Evolutionary conservation across 2,329 filamentous ascomycete genomes (phyloP), one percentile per base, ranked within the genome.

Genomic region (Tolypocladium paradoxum): DNA sequence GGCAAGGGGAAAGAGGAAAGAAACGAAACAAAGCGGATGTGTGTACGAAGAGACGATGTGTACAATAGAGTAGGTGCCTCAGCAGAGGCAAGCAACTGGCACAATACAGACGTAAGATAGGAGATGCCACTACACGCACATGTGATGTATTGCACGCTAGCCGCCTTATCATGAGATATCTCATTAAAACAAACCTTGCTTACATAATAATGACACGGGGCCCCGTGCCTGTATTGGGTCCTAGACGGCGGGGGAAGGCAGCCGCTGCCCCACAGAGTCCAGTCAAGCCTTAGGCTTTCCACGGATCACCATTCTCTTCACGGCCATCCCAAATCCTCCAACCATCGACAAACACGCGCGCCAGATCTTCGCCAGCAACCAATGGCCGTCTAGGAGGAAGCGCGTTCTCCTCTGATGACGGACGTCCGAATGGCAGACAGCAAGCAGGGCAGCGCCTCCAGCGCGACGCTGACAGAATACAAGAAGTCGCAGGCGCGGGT

Each of bases 401-500:
- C 43, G 33, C 49, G 34, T 35, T 37, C 11, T 53, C 43, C n/a
- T 4, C 49, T 3, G 36, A 14, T 29, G 36, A 37, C 37, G 22
- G 27, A 53, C 46, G 37, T n/a, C 53, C 59, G 53, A 45, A 71
- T 71, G 69, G 64, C 68, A 29, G 68, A 70, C 53, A 65, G 58
- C 43, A 70, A 68, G 49, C 59, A 61, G 48, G 53, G 53, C 36
- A 56, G 53, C 53, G 55, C 57, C 35, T 50, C 59, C 36, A 62
- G 60, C 50, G 61, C 66, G 35, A 63, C 67, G 54, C 65, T 67
- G 27, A 72, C 66, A 20, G 75, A 77, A 60, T 78, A 78, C 56
- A 74, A 75, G 61, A 76, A 76, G 56, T 72, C 76, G 45, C 74
- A 76, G 56, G 67, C 71, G 48, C 69, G 71, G 31, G 71, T 78